These are phyloP conservation scores for Nannochloropsis salina DNA, from an alignment of 108 stramenopile genomes.

Conservation along the genomic window DNA sequence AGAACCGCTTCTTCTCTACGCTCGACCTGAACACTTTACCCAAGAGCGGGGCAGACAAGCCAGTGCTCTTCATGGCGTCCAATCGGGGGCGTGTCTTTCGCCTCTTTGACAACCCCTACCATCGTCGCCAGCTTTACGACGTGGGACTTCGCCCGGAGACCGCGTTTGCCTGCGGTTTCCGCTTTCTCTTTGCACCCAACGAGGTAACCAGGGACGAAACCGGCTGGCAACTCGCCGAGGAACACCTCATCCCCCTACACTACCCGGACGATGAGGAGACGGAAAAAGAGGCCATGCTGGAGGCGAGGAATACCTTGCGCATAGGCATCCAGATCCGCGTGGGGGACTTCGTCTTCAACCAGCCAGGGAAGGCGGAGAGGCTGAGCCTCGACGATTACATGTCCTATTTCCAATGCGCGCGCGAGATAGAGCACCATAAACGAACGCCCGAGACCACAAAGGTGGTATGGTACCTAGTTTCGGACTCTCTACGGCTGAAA, in stretches of 20 bases:
- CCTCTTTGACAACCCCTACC: slow-evolving; percentile 25
- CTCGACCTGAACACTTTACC: not conserved
- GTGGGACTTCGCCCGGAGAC: slow-evolving; percentile 26
- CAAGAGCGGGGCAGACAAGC: not conserved
- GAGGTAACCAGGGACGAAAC: not conserved
- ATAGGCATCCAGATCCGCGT: slow-evolving; percentile 9
- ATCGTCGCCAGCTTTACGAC: not conserved
- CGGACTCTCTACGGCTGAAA: not conserved
- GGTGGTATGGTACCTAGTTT: not conserved
- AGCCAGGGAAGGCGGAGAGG: not conserved
- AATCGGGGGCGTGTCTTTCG: slow-evolving; percentile 23
- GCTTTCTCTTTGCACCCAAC: slow-evolving; percentile 20
- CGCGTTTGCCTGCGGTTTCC: slow-evolving; percentile 25
- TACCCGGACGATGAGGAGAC: not conserved
- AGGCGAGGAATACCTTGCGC: not conserved
- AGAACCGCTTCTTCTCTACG: not conserved
- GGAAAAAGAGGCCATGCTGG: not conserved
- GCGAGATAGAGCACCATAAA: not conserved
- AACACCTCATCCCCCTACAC: not conserved
- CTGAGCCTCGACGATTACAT: not conserved
- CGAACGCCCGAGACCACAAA: not conserved
- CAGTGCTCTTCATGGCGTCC: slow-evolving; percentile 15
- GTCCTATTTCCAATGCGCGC: slow-evolving; percentile 2
- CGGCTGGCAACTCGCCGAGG: not conserved
- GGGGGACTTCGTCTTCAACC: not conserved